A percentile compares a stretch with the other conserved stretches of the same genome.
These are phyloP conservation scores for Elongisporangium undulatum DNA, from an alignment of 352 stramenopile genomes.

Conservation along the genomic window DNA sequence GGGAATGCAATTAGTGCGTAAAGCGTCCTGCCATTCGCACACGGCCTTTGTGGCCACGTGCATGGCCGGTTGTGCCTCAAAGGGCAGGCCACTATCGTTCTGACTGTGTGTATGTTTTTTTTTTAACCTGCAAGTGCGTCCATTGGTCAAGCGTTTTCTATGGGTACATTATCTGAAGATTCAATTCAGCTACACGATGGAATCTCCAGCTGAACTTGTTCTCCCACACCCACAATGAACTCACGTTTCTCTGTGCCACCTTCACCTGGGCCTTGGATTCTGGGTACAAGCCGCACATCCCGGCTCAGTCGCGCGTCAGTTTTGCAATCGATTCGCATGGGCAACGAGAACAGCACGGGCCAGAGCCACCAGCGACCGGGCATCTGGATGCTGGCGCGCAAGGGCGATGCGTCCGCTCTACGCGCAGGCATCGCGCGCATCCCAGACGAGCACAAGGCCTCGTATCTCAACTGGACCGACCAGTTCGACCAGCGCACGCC, in stretches of 20 bases:
- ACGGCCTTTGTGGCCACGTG: no score
- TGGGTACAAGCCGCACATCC: background rate
- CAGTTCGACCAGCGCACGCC: slow-evolving; percentile 55
- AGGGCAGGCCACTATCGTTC: no score
- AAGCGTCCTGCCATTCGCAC: no score
- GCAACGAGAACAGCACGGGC: background rate
- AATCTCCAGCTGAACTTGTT: background rate
- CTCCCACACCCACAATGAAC: background rate
- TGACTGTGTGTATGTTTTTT: background rate
- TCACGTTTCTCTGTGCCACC: no score
- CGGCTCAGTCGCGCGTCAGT: background rate
- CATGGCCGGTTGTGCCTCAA: no score
- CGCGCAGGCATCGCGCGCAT: slow-evolving; percentile 42
- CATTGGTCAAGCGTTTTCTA: background rate
- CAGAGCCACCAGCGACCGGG: background rate
- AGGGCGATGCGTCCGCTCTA: slow-evolving; percentile 45
- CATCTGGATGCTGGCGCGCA: background rate
- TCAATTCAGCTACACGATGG: background rate
- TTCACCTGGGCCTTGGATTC: background rate
- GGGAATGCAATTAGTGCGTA: no score
- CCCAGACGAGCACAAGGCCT: slow-evolving; percentile 40
- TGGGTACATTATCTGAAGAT: background rate
- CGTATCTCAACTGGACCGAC: slow-evolving; percentile 71
- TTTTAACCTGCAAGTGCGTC: background rate
- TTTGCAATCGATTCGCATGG: background rate